phyloP scores from a whole-genome alignment of 805 yeast genomes.

The Candida takata region DNA sequence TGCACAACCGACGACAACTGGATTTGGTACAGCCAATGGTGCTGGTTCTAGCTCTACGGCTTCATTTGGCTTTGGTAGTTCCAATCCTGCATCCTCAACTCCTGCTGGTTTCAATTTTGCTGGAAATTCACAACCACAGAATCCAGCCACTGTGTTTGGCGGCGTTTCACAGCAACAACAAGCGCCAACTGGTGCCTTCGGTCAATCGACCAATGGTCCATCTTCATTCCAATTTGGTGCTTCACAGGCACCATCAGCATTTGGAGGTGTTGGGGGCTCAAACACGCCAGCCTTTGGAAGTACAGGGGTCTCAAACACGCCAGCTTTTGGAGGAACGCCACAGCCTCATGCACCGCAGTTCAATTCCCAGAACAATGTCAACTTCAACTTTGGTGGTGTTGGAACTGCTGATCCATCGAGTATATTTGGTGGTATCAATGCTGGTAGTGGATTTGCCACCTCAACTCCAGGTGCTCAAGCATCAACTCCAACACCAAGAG shows the following conservation, averaged over 20 bases:
- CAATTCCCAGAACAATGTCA: constrained; percentile 5
- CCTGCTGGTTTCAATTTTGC: constrained; percentile 15
- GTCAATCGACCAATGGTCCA: constrained; percentile 8
- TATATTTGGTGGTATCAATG: constrained; percentile 11
- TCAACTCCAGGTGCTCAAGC: constrained; percentile 8
- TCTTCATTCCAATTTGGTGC: constrained; percentile 11
- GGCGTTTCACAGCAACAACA: constrained; percentile 6
- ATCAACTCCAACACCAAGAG: constrained; percentile 14
- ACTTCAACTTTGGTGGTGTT: constrained; percentile 13
- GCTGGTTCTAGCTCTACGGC: not conserved
- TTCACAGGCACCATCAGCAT: constrained; percentile 12
- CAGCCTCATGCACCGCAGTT: constrained; percentile 10
- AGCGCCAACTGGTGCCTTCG: constrained; percentile 8
- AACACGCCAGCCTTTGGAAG: constrained; percentile 13
- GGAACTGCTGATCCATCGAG: constrained; percentile 4
- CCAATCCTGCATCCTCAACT: constrained; percentile 3
- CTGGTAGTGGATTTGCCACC: constrained; percentile 4
- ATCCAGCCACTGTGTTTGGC: constrained; percentile 14
- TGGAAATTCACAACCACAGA: constrained; percentile 14
- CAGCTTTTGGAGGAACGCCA: constrained; percentile 10
- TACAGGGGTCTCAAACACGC: constrained; percentile 11
- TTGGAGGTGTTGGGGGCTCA: constrained; percentile 4
- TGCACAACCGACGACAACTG: not conserved
- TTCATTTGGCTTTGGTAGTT: not conserved
- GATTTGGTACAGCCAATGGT: not conserved